Percentiles rank a stretch among this genome's conserved stretches.
Conservation (phyloP, 108 stramenopile species). For the Epithemia pelagica region DNA sequence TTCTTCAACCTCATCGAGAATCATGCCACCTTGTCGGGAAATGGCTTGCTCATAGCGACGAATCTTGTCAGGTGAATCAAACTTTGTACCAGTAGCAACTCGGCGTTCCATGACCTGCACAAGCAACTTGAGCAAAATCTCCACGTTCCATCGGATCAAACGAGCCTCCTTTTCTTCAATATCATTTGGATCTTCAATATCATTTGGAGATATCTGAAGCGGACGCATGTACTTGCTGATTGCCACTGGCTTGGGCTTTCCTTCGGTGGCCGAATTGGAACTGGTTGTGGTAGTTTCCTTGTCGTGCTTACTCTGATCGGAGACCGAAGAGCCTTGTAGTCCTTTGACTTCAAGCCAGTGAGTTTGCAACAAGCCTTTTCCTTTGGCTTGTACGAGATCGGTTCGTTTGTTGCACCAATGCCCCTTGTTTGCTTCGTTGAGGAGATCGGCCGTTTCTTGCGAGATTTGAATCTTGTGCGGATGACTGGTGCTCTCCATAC, state of each 20-base stretch:
- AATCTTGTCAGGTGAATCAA: background rate
- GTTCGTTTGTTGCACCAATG: constrained; percentile 36
- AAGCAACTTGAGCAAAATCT: constrained; percentile 2
- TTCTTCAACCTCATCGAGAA: constrained; percentile 14
- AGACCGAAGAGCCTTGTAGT: background rate
- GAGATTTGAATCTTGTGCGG: constrained; percentile 43
- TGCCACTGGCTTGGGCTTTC: background rate
- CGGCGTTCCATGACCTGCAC: background rate
- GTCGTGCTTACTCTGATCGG: background rate
- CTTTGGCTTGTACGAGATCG: constrained; percentile 38
- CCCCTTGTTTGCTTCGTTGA: constrained; percentile 26
- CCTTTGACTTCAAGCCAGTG: constrained; percentile 5
- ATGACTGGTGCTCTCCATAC: constrained; percentile 53
- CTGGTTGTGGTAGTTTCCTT: background rate
- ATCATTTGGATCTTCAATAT: background rate
- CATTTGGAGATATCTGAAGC: background rate
- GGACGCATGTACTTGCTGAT: background rate
- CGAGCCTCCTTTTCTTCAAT: background rate
- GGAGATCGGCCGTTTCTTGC: constrained; percentile 35
- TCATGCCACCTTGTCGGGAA: background rate
- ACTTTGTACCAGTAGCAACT: background rate
- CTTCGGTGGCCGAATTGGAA: background rate
- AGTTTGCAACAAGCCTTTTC: constrained; percentile 39
- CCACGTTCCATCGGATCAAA: constrained; percentile 10
- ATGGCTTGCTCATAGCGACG: background rate